phyloP scores from a whole-genome alignment of 2,329 filamentous ascomycete genomes.

The Thielaviopsis punctulata region DNA sequence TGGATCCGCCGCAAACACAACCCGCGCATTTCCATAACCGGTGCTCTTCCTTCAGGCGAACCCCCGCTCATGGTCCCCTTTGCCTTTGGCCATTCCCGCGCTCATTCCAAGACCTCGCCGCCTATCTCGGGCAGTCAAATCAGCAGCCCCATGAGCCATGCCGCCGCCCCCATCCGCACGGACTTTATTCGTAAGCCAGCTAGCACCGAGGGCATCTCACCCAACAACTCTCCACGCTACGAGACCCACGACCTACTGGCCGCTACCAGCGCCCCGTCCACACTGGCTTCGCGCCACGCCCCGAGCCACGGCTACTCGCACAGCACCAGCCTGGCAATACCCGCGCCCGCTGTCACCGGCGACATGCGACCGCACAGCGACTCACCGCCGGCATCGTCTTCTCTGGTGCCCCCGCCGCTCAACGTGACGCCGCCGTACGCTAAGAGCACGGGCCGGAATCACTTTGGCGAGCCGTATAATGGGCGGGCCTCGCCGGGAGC shows the following conservation, averaged over 20 bases:
- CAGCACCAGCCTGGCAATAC: not conserved
- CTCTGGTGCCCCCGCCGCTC: slow-evolving; percentile 13
- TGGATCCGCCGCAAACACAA: slow-evolving; percentile 21
- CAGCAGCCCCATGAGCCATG: slow-evolving; percentile 36
- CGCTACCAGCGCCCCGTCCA: not conserved
- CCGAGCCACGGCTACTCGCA: slow-evolving; percentile 2
- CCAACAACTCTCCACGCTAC: slow-evolving; percentile 9
- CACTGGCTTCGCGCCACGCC: slow-evolving; percentile 1
- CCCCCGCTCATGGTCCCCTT: slow-evolving; percentile 1
- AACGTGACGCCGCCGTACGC: slow-evolving; percentile 22
- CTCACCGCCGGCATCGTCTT: slow-evolving; percentile 4
- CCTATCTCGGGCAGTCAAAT: slow-evolving; percentile 30
- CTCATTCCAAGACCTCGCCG: slow-evolving; percentile 17
- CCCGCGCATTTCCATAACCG: slow-evolving; percentile 12
- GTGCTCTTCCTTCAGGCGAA: slow-evolving; percentile 7
- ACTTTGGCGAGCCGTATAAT: not conserved
- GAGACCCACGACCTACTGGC: not conserved
- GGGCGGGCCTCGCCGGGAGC: not conserved
- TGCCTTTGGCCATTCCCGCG: slow-evolving; percentile 1
- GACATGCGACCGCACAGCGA: slow-evolving; percentile 8
- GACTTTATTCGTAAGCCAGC: slow-evolving; percentile 34
- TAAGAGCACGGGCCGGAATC: slow-evolving; percentile 18
- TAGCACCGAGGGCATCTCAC: slow-evolving; percentile 7
- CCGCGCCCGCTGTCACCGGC: not conserved
- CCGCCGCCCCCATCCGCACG: slow-evolving; percentile 26